Evolutionary conservation across 352 stramenopile genomes (phyloP).

Genomic region (Pythium scleroteichum): DNA sequence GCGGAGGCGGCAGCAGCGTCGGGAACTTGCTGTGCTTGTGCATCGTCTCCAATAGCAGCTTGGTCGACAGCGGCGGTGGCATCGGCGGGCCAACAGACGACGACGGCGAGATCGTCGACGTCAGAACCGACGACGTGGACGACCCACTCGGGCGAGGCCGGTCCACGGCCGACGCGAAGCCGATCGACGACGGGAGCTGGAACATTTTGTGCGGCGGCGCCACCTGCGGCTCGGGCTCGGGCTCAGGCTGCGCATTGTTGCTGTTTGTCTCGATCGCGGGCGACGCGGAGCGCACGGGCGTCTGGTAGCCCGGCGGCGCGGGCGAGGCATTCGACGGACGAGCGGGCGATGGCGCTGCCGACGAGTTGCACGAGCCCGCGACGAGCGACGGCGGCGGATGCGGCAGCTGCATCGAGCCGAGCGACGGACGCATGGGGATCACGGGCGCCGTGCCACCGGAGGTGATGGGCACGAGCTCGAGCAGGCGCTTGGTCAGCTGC

Average conservation of each 20-base stretch:
- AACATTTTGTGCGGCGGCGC: constrained; percentile 12
- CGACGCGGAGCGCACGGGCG: constrained; percentile 10
- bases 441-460: constrained; percentile 34
- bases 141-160: not conserved
- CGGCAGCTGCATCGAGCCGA: constrained; percentile 8
- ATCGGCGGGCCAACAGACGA: constrained; percentile 19
- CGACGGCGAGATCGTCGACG: constrained; percentile 18
- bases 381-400: constrained; percentile 8
- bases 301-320: constrained; percentile 1
- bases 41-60: constrained; percentile 30
- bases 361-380: constrained; percentile 18
- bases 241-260: constrained; percentile 1
- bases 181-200: constrained; percentile 19
- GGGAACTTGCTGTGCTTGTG: constrained; percentile 28
- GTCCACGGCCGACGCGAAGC: constrained; percentile 14
- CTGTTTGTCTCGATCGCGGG: constrained; percentile 5
- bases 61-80: constrained; percentile 24
- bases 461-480: constrained; percentile 66
- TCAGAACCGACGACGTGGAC: constrained; percentile 12
- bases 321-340: constrained; percentile 11
- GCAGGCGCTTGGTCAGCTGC: constrained; percentile 75
- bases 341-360: constrained; percentile 15
- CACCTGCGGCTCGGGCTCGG: constrained; percentile 6
- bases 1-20: constrained; percentile 21
- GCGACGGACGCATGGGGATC: constrained; percentile 27